Conservation (phyloP, 164 flowering plant species). For the Akebia trifoliata region DNA sequence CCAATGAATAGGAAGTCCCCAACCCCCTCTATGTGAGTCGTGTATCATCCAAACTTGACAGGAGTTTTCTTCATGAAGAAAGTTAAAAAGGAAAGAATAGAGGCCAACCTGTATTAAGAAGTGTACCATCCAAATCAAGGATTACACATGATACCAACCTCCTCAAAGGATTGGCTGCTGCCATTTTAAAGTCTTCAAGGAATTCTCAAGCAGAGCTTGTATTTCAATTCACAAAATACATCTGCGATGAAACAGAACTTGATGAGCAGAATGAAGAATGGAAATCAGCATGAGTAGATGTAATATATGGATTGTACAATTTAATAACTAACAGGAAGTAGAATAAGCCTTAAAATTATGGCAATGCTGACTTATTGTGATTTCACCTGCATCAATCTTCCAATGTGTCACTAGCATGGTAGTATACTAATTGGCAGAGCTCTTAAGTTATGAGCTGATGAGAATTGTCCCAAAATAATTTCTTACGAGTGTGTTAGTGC, state of each 20-base stretch:
- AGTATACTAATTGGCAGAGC: no score
- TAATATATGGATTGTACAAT: neutral
- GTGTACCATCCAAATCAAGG: conserved; percentile 92
- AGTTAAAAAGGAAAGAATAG: neutral
- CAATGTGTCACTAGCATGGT: no score
- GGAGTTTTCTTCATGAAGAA: neutral
- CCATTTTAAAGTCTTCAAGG: conserved; percentile 15
- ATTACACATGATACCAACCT: conserved; percentile 65
- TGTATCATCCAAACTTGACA: neutral
- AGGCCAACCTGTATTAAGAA: conserved; percentile 71
- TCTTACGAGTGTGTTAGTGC: no score
- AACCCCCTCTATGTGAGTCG: neutral
- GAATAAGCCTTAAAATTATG: no score
- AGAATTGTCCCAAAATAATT: no score
- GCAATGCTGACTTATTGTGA: no score
- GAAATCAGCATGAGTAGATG: neutral
- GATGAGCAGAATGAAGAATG: neutral
- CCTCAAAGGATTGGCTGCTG: conserved; percentile 38
- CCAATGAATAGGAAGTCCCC: neutral
- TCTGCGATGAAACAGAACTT: conserved; percentile 6
- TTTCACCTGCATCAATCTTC: no score
- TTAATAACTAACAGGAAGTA: no score
- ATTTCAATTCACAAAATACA: neutral
- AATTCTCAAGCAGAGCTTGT: conserved; percentile 4
- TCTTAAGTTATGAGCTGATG: no score